Base-by-base conservation (phyloP, 2,329 filamentous ascomycete species). In the Pseudogymnoascus pannorum region DNA sequence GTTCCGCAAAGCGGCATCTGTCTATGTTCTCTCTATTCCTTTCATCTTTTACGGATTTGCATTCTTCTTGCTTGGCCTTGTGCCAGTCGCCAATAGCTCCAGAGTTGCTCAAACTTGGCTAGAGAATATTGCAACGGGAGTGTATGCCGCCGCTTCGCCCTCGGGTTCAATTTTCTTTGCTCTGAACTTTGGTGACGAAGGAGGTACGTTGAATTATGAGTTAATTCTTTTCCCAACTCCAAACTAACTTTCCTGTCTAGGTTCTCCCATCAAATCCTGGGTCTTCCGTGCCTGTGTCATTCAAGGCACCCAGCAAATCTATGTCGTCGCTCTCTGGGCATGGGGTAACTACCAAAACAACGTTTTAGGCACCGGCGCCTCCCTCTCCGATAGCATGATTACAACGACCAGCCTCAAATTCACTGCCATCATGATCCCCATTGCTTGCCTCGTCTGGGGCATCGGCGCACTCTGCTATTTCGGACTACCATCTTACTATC, bases 401-500 rank as follows among this genome's bases (percentile, higher is more conserved):
- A 62, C 60, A 14, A 42, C 20, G 5, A 60, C 16, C 18, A 42
- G 54, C 11, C 62, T 31, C 12, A 57, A 48, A 18, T 33, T 67
- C 44, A 62, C 66, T 16, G 81, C 81, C 18, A 79, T 87, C 62
- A 81, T 80, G 33, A 69, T 85, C 2, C 85, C 86, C 0, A 76
- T 88, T 57, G 78, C 84, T 0, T 38, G 81, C 3, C 69, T 86
- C 59, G 72, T 88, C 20, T 87, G 82, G 80, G 71, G 69, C 11
- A 74, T 87, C 9, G 84, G 82, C 16, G 38, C 78, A 4, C 66
- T 84, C 2, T 75, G 87, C 38, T 85, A 77, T 72, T 71, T 83
- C 31, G 85, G 85, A n/a, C 77, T 88, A 7, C 86, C 86, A 4
- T 81, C 82, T 65, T 88, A 85, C 74, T 88, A 88, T 73, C 83